Percentiles rank a stretch among this genome's conserved stretches.
Evolutionary conservation across 139 green algal genomes (phyloP).

Genomic region (Coelastrella sp.): DNA sequence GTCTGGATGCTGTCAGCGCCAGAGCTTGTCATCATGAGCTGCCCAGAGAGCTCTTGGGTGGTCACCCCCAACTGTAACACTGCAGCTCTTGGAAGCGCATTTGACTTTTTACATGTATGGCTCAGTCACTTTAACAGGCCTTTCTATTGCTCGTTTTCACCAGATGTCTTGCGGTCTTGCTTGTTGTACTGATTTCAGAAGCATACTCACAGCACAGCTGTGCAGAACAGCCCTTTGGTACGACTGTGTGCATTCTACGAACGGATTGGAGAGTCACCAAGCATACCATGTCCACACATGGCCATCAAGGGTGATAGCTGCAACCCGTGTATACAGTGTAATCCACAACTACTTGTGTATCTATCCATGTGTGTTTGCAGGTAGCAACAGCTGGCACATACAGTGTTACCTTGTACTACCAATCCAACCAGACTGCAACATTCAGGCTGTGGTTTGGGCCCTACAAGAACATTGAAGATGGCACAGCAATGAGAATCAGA

Average conservation of each 20-base stretch:
- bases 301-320: not conserved
- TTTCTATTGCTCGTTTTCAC: too few relatives aligned
- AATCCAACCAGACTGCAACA: not conserved
- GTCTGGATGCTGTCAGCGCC: not conserved
- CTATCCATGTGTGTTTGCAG: conserved; percentile 5
- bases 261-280: too few relatives aligned
- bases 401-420: not conserved
- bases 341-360: not conserved
- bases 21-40: not conserved
- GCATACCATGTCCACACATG: too few relatives aligned
- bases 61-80: too few relatives aligned
- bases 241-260: too few relatives aligned
- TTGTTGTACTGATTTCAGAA: too few relatives aligned
- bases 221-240: too few relatives aligned
- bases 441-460: conserved; percentile 12
- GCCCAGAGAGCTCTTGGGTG: not conserved
- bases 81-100: too few relatives aligned
- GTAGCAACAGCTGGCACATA: not conserved
- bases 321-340: not conserved
- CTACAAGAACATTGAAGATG: not conserved
- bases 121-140: not conserved
- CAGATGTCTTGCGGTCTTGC: too few relatives aligned
- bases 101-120: not conserved
- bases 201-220: too few relatives aligned
- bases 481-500: not conserved